Evolutionary conservation across 352 stramenopile species (phyloP), one percentile per base, ranked within the genome.

Genomic region (Globisporangium cederbergense): DNA sequence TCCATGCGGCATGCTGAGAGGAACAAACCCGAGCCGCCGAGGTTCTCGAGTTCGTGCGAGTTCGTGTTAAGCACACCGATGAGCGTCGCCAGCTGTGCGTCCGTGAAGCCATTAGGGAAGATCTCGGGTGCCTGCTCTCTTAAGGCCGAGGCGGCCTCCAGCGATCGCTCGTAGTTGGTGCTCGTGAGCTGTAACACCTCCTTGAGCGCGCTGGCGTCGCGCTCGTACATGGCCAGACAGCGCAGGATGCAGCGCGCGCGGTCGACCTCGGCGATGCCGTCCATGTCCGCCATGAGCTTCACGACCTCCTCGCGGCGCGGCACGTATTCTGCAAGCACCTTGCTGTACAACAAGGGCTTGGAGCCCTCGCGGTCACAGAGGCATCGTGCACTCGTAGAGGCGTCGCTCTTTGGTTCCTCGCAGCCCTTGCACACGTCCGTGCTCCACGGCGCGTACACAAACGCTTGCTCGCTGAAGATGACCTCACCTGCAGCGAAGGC

Each of bases 61-160:
- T 93, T 88, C 25, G 80, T 90, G 71, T 91, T 89, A 52, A 93
- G 67, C 45, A 86, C 81, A 42, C 80, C 79, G 40, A 93, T 88
- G 43, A 91, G 68, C 40, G 66, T 84, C 28, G 81, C 81, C 62
- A 93, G 74, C 43, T 90, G 74, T 20, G 82, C 55, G 60, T 86
- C 70, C 18, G 76, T 75, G 62, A 91, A 86, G 28, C 69, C 78
- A 6, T 58, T 16, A 0, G 84, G 84, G 58, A 90, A 78, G 49
- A 88, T 79, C 49, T 84, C 80, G 7, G 79, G 71, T 28, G 80
- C 53, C 28, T 78, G 72, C 20, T 63, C 68, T 43, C 82, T 78
- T 32, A 91, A 45, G 53, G 79, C 58, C 36, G 71, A 66, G 2
- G 82, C 76, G 20, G 77, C 80, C 16, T 77, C 66, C 8, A 73